Percentiles rank a stretch among this genome's conserved stretches.
phyloP scores from a whole-genome alignment of 2,329 filamentous ascomycete genomes.

The Boeremia exigua region DNA sequence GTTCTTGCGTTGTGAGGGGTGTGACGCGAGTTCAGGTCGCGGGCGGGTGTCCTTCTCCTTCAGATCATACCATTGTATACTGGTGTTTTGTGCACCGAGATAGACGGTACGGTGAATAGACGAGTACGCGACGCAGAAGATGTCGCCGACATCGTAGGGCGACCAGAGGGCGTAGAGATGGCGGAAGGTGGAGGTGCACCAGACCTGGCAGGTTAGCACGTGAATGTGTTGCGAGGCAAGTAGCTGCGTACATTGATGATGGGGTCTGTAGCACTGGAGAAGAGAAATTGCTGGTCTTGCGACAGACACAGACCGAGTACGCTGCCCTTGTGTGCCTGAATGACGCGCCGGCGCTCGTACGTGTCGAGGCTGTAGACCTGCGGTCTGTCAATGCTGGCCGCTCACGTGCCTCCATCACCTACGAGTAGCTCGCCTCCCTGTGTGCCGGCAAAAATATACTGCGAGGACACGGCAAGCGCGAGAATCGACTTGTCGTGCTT shows the following conservation, averaged over 20 bases:
- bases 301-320: conserved; percentile 86
- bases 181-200: conserved; percentile 78
- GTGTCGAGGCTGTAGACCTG: conserved; percentile 81
- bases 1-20: conserved; percentile 79
- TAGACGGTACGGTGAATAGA: conserved; percentile 80
- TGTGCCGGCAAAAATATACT: conserved; percentile 88
- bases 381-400: conserved; percentile 43
- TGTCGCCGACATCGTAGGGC: conserved; percentile 89
- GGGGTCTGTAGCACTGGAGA: conserved; percentile 92
- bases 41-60: conserved; percentile 67
- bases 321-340: conserved; percentile 90
- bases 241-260: conserved; percentile 73
- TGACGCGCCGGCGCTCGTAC: conserved; percentile 77
- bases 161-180: conserved; percentile 90
- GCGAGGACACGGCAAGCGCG: conserved; percentile 78
- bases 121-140: conserved; percentile 94
- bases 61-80: conserved; percentile 89
- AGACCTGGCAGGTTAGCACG: conserved; percentile 59
- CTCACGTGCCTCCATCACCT: conserved; percentile 15
- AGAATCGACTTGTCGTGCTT: conserved; percentile 81
- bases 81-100: conserved; percentile 90
- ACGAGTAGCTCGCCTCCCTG: conserved; percentile 89
- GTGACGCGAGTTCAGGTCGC: conserved; percentile 67
- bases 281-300: conserved; percentile 74
- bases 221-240: background rate